Evolutionary conservation across 164 flowering plant species (phyloP).

Genomic region (Litsea cubeba): DNA sequence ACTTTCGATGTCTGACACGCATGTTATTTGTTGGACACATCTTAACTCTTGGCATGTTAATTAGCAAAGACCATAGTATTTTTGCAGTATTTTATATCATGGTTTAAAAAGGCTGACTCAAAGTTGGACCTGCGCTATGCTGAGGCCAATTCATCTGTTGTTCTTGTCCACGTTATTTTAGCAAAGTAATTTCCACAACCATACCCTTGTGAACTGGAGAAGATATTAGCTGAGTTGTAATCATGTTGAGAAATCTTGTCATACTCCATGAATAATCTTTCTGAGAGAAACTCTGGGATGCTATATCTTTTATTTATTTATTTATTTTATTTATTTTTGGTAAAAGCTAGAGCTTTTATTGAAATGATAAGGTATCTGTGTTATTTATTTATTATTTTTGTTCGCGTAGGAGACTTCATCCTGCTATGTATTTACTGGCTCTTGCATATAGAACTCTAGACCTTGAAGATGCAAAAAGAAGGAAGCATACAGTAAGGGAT

Average conservation of each 20-base stretch:
- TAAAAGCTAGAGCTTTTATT: not conserved
- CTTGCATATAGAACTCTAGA: slow-evolving; percentile 93
- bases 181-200: too few species aligned
- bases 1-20: too few species aligned
- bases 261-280: not conserved
- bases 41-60: too few species aligned
- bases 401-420: slow-evolving; percentile 83
- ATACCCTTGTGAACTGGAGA: too few species aligned
- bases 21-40: too few species aligned
- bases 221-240: too few species aligned
- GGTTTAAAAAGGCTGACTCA: too few species aligned
- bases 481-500: slow-evolving; percentile 37
- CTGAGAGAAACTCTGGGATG: not conserved
- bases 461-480: slow-evolving; percentile 64
- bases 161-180: too few species aligned
- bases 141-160: too few species aligned
- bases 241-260: not conserved
- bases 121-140: too few species aligned
- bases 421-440: slow-evolving; percentile 81
- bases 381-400: not conserved
- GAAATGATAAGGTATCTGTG: not conserved
- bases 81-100: too few species aligned
- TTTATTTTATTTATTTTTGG: not conserved
- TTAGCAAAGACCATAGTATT: too few species aligned
- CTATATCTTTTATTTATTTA: not conserved